These are phyloP conservation scores for Paradendryphiella salina DNA, from an alignment of 2,329 filamentous ascomycete genomes.

Conservation along the genomic window DNA sequence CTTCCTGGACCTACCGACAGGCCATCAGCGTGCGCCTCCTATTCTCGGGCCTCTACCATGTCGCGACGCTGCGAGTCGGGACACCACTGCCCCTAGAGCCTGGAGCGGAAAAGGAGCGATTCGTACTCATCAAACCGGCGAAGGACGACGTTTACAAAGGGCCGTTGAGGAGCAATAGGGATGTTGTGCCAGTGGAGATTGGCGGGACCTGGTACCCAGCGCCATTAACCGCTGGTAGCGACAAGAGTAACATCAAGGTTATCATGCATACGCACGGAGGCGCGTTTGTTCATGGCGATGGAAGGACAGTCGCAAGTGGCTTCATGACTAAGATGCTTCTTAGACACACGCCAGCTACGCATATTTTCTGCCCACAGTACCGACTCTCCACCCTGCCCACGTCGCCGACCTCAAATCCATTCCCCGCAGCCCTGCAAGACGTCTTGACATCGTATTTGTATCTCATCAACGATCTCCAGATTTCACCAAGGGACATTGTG, in stretches of 20 bases:
- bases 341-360: conserved; percentile 44
- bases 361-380: conserved; percentile 54
- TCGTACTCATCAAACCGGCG: conserved; percentile 39
- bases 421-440: conserved; percentile 58
- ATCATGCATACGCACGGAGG: conserved; percentile 57
- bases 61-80: conserved; percentile 30
- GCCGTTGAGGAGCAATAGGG: conserved; percentile 33
- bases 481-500: conserved; percentile 49
- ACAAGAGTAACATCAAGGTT: conserved; percentile 35
- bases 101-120: conserved; percentile 47
- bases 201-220: conserved; percentile 52
- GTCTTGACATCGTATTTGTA: conserved; percentile 53
- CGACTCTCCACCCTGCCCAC: conserved; percentile 51
- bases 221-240: conserved; percentile 17
- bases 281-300: conserved; percentile 50
- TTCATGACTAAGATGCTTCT: conserved; percentile 40
- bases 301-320: conserved; percentile 43
- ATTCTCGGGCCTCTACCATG: conserved; percentile 40
- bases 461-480: conserved; percentile 47
- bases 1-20: conserved; percentile 48
- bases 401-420: conserved; percentile 46
- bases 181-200: conserved; percentile 45
- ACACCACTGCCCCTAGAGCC: conserved; percentile 44
- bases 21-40: conserved; percentile 44
- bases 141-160: conserved; percentile 33